Evolutionary conservation across 768 basidiomycete species (phyloP), one percentile per base, ranked within the genome.

Genomic region (Leccinum boreale): DNA sequence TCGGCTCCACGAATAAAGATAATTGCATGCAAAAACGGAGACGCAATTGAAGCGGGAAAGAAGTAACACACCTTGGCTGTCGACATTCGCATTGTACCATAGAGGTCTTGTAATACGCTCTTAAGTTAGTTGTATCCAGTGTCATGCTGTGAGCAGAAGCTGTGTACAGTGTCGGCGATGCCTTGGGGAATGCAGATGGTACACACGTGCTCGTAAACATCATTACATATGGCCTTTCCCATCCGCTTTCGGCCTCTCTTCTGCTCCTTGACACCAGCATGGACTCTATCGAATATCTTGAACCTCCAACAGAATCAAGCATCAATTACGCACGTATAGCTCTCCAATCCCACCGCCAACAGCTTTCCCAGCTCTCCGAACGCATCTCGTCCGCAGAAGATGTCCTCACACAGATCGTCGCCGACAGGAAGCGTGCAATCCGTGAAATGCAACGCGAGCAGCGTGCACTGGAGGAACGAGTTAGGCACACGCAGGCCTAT

Each of bases 21-120:
- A 58, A 94, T 99, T 62, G 96, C 97, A 5, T 98, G 96, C 79
- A 98, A 98, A 82, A 92, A 91, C 68, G 92, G 90, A 33, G 93
- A 94, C 63, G 90, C 88, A 17, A 85, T 91, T 47, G 90, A 92
- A 65, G 82, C 85, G 23, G 85, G 83, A 56, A 94, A 91, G 81
- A 92, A 92, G 75, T 90, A 70, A 63, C 63, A 62, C 57, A 55
- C 56, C 55, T 52, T 17, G 26, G 19, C 24, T n/a, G 46, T 44
- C 33, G 39, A 21, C 42, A 6, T 52, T 21, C 21, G 36, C 53
- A 33, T 47, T 67, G 62, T 72, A 70, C 60, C 55, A 65, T 71
- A 70, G 58, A 65, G 5, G 57, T 60, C 60, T 53, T 70, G 70
- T 69, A 71, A 64, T 71, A 49, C 42, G 12, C 14, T 31, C 31